Evolutionary conservation across 2,329 filamentous ascomycete genomes (phyloP), one percentile per base, ranked within the genome.

Genomic region (Penicillium sp.): DNA sequence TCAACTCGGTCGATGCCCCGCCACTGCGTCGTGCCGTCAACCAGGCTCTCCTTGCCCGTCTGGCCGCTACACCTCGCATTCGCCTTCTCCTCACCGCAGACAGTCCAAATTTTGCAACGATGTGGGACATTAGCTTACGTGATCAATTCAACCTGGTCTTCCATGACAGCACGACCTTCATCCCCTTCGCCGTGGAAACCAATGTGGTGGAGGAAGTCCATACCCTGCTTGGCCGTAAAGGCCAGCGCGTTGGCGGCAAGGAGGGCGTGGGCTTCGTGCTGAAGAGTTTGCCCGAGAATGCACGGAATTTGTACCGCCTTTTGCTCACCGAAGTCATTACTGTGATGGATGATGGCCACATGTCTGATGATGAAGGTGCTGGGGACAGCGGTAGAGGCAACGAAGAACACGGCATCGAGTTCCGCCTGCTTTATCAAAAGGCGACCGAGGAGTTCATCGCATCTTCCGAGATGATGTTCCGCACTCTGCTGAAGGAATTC

Each of bases 391-490:
- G 58, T 52, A 74, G 66, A 7, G 59, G 67, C 13, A 61, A 52
- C 16, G 76, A 80, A 42, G 79, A 82, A 28, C 70, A 86, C 2
- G 93, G 91, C 0, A 87, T 99, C 16, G 94, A 98, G 78, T 98
- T 97, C 75, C 84, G 92, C 25, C 89, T 92, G 68, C 77, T 99
- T 65, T 99, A 98, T 73, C 93, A 96, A 74, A 97, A 97, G 80
- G 93, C 95, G 2, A 90, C 94, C 5, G 93, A 97, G 78, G 93
- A 97, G 73, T 98, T 99, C 76, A 95, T 99, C 53, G 97, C 94
- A 75, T 95, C 91, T 69, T 97, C 91, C 62, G 95, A 98, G 79
- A 93, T 98, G 85, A 93, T 92, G 64, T 98, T 98, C 80, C 85
- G 95, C 62, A 97, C 93, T 28, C 76, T 99, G 73, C 78, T 99